Evolutionary conservation across 371 early-diverging fungal genomes (phyloP).

Genomic region (Mortierella sp.): DNA sequence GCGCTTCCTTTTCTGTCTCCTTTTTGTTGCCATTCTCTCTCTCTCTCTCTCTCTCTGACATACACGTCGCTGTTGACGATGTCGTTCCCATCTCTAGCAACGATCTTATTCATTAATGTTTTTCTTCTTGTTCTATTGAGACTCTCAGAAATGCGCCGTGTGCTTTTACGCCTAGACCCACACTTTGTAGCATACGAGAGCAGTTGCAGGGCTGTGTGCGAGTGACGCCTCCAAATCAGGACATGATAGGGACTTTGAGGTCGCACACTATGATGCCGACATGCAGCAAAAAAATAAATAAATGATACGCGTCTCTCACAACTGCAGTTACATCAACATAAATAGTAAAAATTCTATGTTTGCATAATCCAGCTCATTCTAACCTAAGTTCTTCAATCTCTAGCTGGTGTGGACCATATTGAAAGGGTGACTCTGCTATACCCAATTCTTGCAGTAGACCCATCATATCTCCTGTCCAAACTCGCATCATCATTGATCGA

Average conservation of each 20-base stretch:
- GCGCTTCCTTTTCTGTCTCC: neutral
- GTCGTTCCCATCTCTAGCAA: slow-evolving; percentile 11
- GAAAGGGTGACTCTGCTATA: slow-evolving; percentile 8
- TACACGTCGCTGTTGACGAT: neutral
- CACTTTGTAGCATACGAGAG: neutral
- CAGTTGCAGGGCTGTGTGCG: neutral
- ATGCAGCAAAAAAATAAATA: neutral
- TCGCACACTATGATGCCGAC: neutral
- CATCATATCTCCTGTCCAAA: slow-evolving; percentile 38
- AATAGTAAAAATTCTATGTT: neutral
- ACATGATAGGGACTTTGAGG: neutral
- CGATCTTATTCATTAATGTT: neutral
- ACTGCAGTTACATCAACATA: neutral
- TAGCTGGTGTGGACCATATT: slow-evolving; percentile 11
- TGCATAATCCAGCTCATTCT: neutral
- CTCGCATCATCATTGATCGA: slow-evolving; percentile 43
- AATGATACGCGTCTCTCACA: neutral
- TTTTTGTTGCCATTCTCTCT: neutral
- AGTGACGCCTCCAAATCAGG: neutral
- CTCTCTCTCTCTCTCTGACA: neutral
- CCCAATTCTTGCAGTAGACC: slow-evolving; percentile 38
- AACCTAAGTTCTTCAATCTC: slow-evolving; percentile 40
- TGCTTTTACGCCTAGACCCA: too few species aligned
- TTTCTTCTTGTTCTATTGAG: neutral
- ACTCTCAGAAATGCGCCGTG: neutral